Evolutionary conservation across 176 grass and related monocot species (phyloP).

Genomic region (Coix lacrymajobi): DNA sequence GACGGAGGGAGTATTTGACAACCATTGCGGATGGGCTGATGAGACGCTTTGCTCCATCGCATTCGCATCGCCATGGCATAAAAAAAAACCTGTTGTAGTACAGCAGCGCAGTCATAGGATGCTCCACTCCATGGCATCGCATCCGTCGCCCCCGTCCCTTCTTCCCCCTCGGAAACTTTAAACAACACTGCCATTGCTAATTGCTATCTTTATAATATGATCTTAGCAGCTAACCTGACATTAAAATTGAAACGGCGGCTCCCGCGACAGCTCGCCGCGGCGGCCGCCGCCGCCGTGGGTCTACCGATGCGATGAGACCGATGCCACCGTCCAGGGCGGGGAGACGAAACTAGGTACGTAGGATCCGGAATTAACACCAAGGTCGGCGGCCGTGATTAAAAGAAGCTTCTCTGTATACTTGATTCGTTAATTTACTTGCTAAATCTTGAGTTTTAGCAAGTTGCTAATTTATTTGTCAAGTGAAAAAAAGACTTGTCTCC

Average conservation of each 20-base stretch:
- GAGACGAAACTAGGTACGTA: not conserved
- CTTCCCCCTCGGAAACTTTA: constrained; percentile 24
- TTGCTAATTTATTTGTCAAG: too few species aligned
- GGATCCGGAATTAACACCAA: not conserved
- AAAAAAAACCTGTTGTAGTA: too few species aligned
- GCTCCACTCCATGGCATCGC: not conserved
- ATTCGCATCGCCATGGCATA: too few species aligned
- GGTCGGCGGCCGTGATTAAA: not conserved
- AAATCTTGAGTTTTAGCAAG: too few species aligned
- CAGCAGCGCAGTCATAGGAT: constrained; percentile 18
- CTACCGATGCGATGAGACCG: not conserved
- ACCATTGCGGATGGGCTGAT: too few species aligned
- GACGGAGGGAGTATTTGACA: too few species aligned
- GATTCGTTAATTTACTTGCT: too few species aligned
- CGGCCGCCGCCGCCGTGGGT: not conserved
- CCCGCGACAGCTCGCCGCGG: not conserved
- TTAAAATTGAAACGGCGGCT: not conserved
- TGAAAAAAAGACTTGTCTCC: too few species aligned
- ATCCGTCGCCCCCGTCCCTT: not conserved
- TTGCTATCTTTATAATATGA: too few species aligned
- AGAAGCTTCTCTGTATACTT: too few species aligned
- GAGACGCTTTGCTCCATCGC: not conserved
- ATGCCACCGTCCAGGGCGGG: not conserved
- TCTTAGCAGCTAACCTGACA: not conserved
- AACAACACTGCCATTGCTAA: not conserved